These are phyloP conservation scores for Podospora bellae-mahoneyi DNA, from an alignment of 495 filamentous ascomycete genomes.

Conservation along the genomic window DNA sequence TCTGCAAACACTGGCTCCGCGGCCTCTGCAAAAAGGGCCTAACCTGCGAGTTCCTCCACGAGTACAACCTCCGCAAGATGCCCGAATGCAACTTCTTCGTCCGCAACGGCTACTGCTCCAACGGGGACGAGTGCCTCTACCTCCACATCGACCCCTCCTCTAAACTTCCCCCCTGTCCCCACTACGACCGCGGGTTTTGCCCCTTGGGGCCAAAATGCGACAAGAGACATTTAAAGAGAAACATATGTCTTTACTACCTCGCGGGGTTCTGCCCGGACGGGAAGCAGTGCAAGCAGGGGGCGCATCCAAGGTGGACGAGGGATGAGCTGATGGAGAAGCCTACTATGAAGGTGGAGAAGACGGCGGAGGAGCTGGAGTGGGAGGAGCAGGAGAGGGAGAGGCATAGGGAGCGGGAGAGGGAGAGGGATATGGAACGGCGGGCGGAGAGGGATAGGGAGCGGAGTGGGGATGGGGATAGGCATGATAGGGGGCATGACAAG, in stretches of 20 bases:
- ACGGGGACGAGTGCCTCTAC: constrained; percentile 95
- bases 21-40: constrained; percentile 96
- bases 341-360: constrained; percentile 57
- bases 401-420: constrained; percentile 28
- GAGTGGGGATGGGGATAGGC: constrained; percentile 26
- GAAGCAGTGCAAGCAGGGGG: constrained; percentile 66
- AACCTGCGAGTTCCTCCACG: constrained; percentile 92
- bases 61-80: constrained; percentile 97
- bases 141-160: constrained; percentile 84
- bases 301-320: constrained; percentile 69
- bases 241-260: constrained; percentile 80
- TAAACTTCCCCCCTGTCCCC: constrained; percentile 79
- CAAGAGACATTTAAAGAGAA: constrained; percentile 76
- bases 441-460: constrained; percentile 35
- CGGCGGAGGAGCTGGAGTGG: constrained; percentile 23
- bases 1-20: constrained; percentile 98
- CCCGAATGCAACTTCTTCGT: constrained; percentile 93
- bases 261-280: constrained; percentile 91
- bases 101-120: constrained; percentile 86
- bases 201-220: constrained; percentile 81
- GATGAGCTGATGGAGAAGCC: constrained; percentile 69
- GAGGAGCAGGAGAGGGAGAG: constrained; percentile 14
- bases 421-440: constrained; percentile 27
- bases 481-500: constrained; percentile 28
- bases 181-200: constrained; percentile 95